phyloP scores from a whole-genome alignment of 129 eudicot genomes.

The Logfia minima region DNA sequence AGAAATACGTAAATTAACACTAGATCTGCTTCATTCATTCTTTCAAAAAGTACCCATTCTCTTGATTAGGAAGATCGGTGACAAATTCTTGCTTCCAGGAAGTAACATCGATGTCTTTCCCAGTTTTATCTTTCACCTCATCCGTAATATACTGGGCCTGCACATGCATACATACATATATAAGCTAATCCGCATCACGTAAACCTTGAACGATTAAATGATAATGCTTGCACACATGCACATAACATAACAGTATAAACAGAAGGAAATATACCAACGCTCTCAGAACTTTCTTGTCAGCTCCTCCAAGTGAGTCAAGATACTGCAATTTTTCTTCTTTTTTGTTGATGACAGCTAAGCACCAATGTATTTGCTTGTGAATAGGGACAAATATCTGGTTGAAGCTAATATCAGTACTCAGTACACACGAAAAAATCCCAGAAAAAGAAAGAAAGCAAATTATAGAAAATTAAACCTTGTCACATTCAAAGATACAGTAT shows the following conservation, averaged over 20 bases:
- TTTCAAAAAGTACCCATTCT: slow-evolving; percentile 48
- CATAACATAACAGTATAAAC: not conserved
- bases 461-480: slow-evolving; percentile 47
- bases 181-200: not conserved
- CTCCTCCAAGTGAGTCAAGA: slow-evolving; percentile 83
- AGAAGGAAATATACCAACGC: slow-evolving; percentile 55
- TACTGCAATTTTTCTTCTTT: slow-evolving; percentile 82
- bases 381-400: slow-evolving; percentile 89
- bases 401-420: not conserved
- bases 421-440: not conserved
- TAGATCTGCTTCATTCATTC: not conserved
- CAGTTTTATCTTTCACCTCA: slow-evolving; percentile 87
- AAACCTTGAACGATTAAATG: not conserved
- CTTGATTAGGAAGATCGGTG: slow-evolving; percentile 78
- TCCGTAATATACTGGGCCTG: slow-evolving; percentile 70
- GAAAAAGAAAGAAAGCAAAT: not conserved
- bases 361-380: slow-evolving; percentile 94
- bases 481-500: slow-evolving; percentile 76
- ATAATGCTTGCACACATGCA: not conserved
- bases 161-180: slow-evolving; percentile 11
- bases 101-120: slow-evolving; percentile 55
- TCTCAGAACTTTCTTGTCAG: slow-evolving; percentile 58
- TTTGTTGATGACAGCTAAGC: slow-evolving; percentile 85
- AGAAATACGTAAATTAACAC: not conserved
- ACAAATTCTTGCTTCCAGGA: slow-evolving; percentile 79